Evolutionary conservation across 2,329 filamentous ascomycete genomes (phyloP).

Genomic region (Neonectria magnoliae): DNA sequence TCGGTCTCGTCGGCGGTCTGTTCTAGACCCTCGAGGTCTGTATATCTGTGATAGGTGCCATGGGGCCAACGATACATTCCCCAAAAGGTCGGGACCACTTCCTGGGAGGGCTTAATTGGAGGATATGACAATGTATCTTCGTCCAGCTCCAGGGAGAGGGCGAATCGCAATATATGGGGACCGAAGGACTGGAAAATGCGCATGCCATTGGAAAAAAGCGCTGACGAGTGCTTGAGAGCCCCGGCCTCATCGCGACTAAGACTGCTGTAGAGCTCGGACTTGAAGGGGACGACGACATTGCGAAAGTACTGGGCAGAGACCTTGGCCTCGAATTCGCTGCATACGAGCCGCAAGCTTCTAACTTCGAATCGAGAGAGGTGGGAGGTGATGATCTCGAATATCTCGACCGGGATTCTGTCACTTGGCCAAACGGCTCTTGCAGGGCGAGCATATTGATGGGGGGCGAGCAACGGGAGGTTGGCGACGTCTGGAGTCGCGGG

Average conservation of each 20-base stretch:
- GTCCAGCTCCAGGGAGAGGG: slow-evolving; percentile 74
- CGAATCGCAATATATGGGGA: slow-evolving; percentile 68
- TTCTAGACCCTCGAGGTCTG: slow-evolving; percentile 68
- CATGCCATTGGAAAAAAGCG: slow-evolving; percentile 60
- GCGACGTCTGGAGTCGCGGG: slow-evolving; percentile 28
- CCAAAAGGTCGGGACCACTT: slow-evolving; percentile 68
- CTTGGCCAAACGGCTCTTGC: slow-evolving; percentile 44
- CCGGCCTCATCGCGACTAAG: slow-evolving; percentile 36
- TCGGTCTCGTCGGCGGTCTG: slow-evolving; percentile 70
- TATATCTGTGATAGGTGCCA: slow-evolving; percentile 67
- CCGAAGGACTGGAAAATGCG: slow-evolving; percentile 71
- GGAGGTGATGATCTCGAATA: slow-evolving; percentile 67
- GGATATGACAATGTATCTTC: slow-evolving; percentile 61
- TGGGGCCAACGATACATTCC: slow-evolving; percentile 73
- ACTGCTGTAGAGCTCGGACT: slow-evolving; percentile 67
- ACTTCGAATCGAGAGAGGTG: slow-evolving; percentile 68
- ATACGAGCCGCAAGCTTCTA: slow-evolving; percentile 69
- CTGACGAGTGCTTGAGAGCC: slow-evolving; percentile 35
- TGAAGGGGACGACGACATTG: slow-evolving; percentile 73
- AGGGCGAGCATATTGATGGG: background rate
- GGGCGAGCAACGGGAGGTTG: background rate
- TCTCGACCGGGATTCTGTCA: slow-evolving; percentile 64
- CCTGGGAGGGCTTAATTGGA: slow-evolving; percentile 65
- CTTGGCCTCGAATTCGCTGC: slow-evolving; percentile 64
- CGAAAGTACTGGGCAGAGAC: slow-evolving; percentile 68